Base-by-base conservation (phyloP, 768 basidiomycete species). In the Auriscalpium orientale region DNA sequence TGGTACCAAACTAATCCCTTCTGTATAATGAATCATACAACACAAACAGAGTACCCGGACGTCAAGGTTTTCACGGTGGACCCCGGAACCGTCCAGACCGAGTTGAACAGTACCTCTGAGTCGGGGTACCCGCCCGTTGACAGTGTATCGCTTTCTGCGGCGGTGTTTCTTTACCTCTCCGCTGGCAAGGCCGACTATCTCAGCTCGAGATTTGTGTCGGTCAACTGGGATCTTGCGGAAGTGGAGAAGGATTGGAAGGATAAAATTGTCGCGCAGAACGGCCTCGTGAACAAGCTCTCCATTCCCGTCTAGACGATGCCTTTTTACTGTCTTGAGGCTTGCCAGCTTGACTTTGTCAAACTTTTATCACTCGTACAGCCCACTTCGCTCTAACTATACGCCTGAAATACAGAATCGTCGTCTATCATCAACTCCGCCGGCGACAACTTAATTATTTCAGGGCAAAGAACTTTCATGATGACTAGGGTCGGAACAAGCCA, bases 111-210 rank as follows among this genome's bases (percentile, higher is more conserved):
- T 40, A 8, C 20, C 44, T 20, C 11, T 34, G 28, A 40, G 22
- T n/a, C n/a, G 13, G 46, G 34, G 49, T n/a, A 36, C 10, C 18
- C 16, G 21, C 35, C 55, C 16, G 51, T 56, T 11, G 61, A 66
- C 47, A 57, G 59, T 9, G 22, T 62, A 1, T 55, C 59, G 40
- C 55, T 65, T 6, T 62, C 62, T 13, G 62, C 62, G 6, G 60
- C 64, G 2, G 61, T 62, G 8, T 58, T 51, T 33, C 33, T 66
- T 33, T 59, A 54, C 20, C 36, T 64, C 36, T 61, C 65, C 0
- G 61, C 63, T 51, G 65, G 65, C 8, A 59, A 46, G 46, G 49
- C 55, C 21, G 63, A 62, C 36, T 66, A 56, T 59, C 49, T 65
- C 37, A 61, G 50, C n/a, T 34, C 15, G 22, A 51, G 53, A 36